Percentiles rank a stretch among this genome's conserved stretches.
phyloP scores from a whole-genome alignment of 2,329 filamentous ascomycete genomes.

The Akanthomyces uredinophilus region DNA sequence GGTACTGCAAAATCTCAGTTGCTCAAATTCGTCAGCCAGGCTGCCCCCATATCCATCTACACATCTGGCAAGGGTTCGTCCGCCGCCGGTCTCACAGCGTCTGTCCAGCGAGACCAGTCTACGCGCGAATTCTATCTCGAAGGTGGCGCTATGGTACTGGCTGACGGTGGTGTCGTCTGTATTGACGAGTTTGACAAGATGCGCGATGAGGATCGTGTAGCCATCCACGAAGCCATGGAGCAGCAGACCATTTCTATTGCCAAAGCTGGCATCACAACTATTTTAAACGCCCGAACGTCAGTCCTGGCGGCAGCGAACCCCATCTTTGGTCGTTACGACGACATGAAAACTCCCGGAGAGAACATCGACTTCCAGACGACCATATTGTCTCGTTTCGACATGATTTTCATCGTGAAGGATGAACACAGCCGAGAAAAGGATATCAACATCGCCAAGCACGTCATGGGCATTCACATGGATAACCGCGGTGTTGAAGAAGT shows the following conservation, averaged over 20 bases:
- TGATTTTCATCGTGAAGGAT: conserved; percentile 98
- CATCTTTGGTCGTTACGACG: conserved; percentile 95
- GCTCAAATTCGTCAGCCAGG: conserved; percentile 95
- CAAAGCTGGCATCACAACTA: conserved; percentile 97
- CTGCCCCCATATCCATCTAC: conserved; percentile 94
- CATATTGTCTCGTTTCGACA: conserved; percentile 95
- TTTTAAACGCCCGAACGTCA: conserved; percentile 91
- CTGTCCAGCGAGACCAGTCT: conserved; percentile 85
- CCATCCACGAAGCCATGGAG: conserved; percentile 99
- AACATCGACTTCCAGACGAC: conserved; percentile 99
- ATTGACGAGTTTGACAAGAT: conserved; percentile 99
- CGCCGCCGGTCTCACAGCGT: conserved; percentile 93
- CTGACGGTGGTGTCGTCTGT: conserved; percentile 93
- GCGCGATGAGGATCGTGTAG: conserved; percentile 94
- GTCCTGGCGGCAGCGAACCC: conserved; percentile 95
- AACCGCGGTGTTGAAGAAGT: conserved; percentile 77
- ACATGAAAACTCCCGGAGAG: conserved; percentile 94
- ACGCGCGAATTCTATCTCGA: conserved; percentile 97
- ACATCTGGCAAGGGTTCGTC: conserved; percentile 98
- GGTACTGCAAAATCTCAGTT: conserved; percentile 98
- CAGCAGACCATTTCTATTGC: conserved; percentile 99
- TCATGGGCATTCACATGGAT: conserved; percentile 96
- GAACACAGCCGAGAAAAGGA: conserved; percentile 87
- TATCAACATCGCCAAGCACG: conserved; percentile 90
- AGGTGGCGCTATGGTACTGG: conserved; percentile 96